Conservation (phyloP, 2,329 filamentous ascomycete species). For the Aspergillus quadrilineatus region DNA sequence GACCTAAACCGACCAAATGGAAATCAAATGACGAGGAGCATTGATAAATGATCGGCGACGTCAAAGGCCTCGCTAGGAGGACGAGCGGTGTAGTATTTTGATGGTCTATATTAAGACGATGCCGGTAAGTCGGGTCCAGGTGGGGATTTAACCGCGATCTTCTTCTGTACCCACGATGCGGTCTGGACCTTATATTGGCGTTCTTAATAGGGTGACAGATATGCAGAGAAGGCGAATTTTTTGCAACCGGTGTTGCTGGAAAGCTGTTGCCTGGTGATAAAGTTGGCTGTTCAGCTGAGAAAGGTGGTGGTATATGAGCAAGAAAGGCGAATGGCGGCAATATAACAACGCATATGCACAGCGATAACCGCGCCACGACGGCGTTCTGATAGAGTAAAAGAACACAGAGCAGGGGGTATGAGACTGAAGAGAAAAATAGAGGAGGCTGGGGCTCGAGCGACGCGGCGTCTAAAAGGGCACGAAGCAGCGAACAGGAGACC, state of each 20-base stretch:
- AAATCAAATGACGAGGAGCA: conserved; percentile 16
- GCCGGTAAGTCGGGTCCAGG: conserved; percentile 6
- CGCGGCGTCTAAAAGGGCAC: conserved; percentile 22
- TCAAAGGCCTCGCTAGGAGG: conserved; percentile 9
- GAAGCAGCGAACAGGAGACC: conserved; percentile 25
- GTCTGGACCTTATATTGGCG: conserved; percentile 15
- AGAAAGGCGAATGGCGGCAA: conserved; percentile 5
- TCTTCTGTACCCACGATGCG: conserved; percentile 13
- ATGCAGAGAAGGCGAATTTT: background rate
- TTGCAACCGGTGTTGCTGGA: background rate
- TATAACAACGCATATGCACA: conserved; percentile 11
- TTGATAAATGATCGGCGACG: conserved; percentile 14
- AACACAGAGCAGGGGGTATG: background rate
- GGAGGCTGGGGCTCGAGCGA: conserved; percentile 22
- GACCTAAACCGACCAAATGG: conserved; percentile 5
- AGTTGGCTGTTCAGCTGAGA: conserved; percentile 14
- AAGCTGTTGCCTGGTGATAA: conserved; percentile 18
- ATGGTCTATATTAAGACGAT: conserved; percentile 12
- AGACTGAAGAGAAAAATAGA: conserved; percentile 8
- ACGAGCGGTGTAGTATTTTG: conserved; percentile 26
- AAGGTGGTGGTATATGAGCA: conserved; percentile 10
- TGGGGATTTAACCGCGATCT: conserved; percentile 21
- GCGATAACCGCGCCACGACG: conserved; percentile 16
- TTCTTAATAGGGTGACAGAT: background rate
- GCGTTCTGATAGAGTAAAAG: background rate